Percentiles rank a stretch among this genome's conserved stretches.
These are phyloP conservation scores for Picochlorum sp. DNA, from an alignment of 139 green algal species.

Conservation along the genomic window DNA sequence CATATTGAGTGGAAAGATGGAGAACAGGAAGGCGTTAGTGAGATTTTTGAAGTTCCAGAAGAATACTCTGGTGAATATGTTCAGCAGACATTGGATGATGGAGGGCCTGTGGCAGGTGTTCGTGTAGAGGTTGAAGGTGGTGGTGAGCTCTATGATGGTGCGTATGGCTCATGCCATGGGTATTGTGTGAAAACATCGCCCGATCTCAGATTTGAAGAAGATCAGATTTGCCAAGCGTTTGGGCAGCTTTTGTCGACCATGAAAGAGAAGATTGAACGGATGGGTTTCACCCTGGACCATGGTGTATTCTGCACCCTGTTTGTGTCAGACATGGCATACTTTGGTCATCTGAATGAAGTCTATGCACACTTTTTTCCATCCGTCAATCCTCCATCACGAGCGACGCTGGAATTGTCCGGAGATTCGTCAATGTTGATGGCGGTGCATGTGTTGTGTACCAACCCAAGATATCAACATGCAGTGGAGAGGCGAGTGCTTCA, in stretches of 20 bases:
- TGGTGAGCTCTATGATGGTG: neutral
- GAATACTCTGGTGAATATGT: neutral
- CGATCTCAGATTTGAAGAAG: too few relatives aligned
- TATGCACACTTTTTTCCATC: slow-evolving; percentile 69
- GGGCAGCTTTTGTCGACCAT: neutral
- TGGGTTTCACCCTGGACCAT: slow-evolving; percentile 18
- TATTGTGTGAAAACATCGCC: too few relatives aligned
- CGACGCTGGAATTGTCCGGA: slow-evolving; percentile 50
- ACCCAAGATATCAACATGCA: slow-evolving; percentile 17
- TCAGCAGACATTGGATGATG: neutral
- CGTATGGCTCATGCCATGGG: slow-evolving; percentile 2
- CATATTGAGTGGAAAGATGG: slow-evolving; percentile 56
- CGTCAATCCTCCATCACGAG: slow-evolving; percentile 64
- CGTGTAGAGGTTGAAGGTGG: neutral
- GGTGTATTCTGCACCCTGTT: slow-evolving; percentile 80
- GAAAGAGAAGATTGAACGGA: neutral
- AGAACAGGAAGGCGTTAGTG: too few relatives aligned
- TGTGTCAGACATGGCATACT: slow-evolving; percentile 80
- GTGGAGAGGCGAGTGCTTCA: slow-evolving; percentile 63
- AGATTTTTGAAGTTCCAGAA: neutral
- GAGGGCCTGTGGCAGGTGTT: too few relatives aligned
- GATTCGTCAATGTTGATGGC: neutral
- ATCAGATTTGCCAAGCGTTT: neutral
- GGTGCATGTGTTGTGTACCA: slow-evolving; percentile 22
- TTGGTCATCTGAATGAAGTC: slow-evolving; percentile 71